These are phyloP conservation scores for Linderina pennispora DNA, from an alignment of 192 early-diverging fungal species.

Conservation along the genomic window DNA sequence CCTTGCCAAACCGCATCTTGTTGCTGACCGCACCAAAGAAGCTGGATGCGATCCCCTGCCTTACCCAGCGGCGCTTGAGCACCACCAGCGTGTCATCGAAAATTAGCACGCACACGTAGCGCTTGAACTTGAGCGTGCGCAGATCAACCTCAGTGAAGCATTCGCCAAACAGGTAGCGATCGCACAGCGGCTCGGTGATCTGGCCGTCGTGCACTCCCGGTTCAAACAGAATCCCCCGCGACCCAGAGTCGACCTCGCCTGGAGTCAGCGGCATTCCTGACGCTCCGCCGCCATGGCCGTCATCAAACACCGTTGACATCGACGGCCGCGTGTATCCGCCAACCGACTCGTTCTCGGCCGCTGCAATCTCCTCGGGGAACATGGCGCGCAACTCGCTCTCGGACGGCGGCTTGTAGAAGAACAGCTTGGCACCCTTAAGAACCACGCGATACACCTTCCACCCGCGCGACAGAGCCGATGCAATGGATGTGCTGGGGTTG, in stretches of 20 bases:
- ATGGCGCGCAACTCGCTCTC: constrained; percentile 51
- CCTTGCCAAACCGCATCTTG: constrained; percentile 47
- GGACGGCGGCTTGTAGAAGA: constrained; percentile 62
- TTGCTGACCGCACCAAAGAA: constrained; percentile 51
- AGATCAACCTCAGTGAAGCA: constrained; percentile 60
- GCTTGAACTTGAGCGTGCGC: constrained; percentile 55
- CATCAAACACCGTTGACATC: constrained; percentile 20
- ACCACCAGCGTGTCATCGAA: constrained; percentile 63
- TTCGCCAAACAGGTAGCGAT: constrained; percentile 61
- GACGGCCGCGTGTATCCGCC: constrained; percentile 37
- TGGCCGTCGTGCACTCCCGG: constrained; percentile 50
- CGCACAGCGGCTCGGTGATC: constrained; percentile 46
- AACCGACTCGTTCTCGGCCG: constrained; percentile 42
- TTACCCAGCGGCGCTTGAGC: constrained; percentile 60
- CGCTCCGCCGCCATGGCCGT: constrained; percentile 5
- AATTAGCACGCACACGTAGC: constrained; percentile 55
- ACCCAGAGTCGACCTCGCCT: constrained; percentile 54
- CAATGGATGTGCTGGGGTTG: constrained; percentile 52
- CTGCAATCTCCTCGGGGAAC: constrained; percentile 48
- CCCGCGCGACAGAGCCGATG: constrained; percentile 53
- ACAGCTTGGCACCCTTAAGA: constrained; percentile 67
- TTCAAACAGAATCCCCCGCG: constrained; percentile 52
- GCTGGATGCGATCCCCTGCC: constrained; percentile 45
- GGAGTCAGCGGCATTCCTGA: constrained; percentile 49
- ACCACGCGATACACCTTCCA: constrained; percentile 75